Conservation (phyloP, 1,284 basidiomycete species). For the Mycena citricolor region DNA sequence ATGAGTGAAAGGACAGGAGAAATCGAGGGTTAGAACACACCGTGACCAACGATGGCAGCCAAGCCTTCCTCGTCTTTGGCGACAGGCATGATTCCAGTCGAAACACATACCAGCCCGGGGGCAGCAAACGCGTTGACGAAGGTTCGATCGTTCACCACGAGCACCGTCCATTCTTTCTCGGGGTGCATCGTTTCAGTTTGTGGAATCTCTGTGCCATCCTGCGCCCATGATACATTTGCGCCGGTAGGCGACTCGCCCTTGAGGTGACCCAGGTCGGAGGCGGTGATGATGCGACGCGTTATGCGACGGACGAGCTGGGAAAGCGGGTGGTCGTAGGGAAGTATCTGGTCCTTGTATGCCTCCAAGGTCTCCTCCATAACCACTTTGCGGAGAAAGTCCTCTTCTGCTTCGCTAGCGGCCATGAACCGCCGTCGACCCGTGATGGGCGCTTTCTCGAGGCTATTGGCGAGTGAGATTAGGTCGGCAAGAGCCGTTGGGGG, state of each 20-base stretch:
- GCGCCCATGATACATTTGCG: not conserved
- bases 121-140: constrained; percentile 81
- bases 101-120: constrained; percentile 78
- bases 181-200: constrained; percentile 15
- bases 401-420: constrained; percentile 61
- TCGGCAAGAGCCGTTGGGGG: not conserved
- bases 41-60: constrained; percentile 86
- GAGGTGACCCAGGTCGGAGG: constrained; percentile 69
- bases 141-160: constrained; percentile 77
- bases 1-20: not conserved
- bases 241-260: constrained; percentile 33
- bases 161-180: constrained; percentile 65
- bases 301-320: constrained; percentile 69
- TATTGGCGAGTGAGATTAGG: constrained; percentile 31
- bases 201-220: constrained; percentile 5
- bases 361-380: constrained; percentile 19
- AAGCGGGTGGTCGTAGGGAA: constrained; percentile 70
- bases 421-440: constrained; percentile 88
- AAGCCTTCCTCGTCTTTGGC: constrained; percentile 80
- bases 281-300: constrained; percentile 70
- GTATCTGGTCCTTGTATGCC: constrained; percentile 57
- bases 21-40: constrained; percentile 39
- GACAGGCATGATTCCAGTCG: constrained; percentile 86
- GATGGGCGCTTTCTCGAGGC: constrained; percentile 78
- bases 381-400: constrained; percentile 44